A percentile compares a stretch with the other conserved stretches of the same genome.
phyloP scores from a whole-genome alignment of 345 rosid species.

The Lenwebbia sp. region DNA sequence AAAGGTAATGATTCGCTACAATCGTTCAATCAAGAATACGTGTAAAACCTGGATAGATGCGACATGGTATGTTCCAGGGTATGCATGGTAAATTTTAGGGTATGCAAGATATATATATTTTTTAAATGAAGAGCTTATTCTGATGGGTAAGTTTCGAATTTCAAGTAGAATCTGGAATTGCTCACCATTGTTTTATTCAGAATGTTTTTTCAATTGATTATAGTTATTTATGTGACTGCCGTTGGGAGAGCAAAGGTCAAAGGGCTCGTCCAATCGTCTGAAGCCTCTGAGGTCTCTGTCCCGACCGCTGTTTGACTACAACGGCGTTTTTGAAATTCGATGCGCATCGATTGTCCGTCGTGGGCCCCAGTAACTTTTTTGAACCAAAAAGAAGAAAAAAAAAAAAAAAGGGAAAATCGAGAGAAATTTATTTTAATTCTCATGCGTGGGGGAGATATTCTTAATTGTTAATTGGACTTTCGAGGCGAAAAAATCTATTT shows the following conservation, averaged over 20 bases:
- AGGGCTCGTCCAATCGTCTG: neutral
- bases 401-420: neutral
- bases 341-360: neutral
- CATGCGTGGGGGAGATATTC: neutral
- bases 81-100: rapidly evolving
- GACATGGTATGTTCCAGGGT: no score
- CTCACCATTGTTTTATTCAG: no score
- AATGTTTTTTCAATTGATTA: neutral
- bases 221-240: neutral
- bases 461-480: neutral
- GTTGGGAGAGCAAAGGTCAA: neutral
- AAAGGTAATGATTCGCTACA: rapidly evolving
- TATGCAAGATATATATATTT: no score
- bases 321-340: neutral
- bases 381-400: neutral
- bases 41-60: no score
- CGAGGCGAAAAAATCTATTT: neutral
- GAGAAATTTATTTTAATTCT: neutral
- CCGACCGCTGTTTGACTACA: neutral
- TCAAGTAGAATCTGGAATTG: neutral
- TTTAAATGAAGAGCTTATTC: rapidly evolving
- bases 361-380: neutral
- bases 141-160: rapidly evolving
- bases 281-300: neutral
- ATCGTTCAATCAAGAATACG: neutral